Conservation (phyloP, 2,329 filamentous ascomycete genomes). For the Sporothrix euskadiensis region DNA sequence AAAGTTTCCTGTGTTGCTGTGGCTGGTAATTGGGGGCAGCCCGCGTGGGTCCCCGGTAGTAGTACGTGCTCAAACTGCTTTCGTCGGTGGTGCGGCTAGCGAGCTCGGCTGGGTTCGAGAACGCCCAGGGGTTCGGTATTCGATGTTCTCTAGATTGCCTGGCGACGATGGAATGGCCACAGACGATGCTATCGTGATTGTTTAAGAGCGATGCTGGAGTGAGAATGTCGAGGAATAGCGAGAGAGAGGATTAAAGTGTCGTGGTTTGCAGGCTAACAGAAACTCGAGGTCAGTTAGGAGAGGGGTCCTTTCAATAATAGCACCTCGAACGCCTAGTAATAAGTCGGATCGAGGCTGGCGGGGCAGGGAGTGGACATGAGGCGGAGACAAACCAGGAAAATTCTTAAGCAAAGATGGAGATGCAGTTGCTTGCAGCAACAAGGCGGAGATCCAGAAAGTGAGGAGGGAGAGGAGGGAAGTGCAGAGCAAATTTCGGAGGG, state of each 20-base stretch:
- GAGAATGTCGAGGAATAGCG: not conserved
- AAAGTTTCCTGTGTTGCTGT: not conserved
- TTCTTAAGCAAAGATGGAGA: conserved; percentile 4
- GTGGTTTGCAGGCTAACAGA: not conserved
- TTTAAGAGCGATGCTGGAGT: not conserved
- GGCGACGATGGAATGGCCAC: not conserved
- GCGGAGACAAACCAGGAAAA: conserved; percentile 12
- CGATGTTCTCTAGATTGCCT: conserved; percentile 10
- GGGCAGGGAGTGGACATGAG: not conserved
- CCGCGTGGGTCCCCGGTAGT: not conserved
- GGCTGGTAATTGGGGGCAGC: conserved; percentile 14
- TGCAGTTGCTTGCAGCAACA: conserved; percentile 18
- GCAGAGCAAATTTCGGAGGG: conserved; percentile 17
- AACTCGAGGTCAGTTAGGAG: not conserved
- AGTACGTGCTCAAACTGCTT: conserved; percentile 13
- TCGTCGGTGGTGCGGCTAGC: conserved; percentile 17
- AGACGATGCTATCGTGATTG: not conserved
- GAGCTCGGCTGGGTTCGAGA: not conserved
- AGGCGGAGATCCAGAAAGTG: not conserved
- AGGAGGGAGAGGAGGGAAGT: not conserved
- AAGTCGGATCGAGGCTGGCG: conserved; percentile 11
- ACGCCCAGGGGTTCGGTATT: not conserved
- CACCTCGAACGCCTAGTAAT: not conserved
- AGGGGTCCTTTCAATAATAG: not conserved
- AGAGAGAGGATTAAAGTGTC: not conserved